These are phyloP conservation scores for Trichoderma koningii DNA, from an alignment of 2,329 filamentous ascomycete genomes.

Conservation along the genomic window DNA sequence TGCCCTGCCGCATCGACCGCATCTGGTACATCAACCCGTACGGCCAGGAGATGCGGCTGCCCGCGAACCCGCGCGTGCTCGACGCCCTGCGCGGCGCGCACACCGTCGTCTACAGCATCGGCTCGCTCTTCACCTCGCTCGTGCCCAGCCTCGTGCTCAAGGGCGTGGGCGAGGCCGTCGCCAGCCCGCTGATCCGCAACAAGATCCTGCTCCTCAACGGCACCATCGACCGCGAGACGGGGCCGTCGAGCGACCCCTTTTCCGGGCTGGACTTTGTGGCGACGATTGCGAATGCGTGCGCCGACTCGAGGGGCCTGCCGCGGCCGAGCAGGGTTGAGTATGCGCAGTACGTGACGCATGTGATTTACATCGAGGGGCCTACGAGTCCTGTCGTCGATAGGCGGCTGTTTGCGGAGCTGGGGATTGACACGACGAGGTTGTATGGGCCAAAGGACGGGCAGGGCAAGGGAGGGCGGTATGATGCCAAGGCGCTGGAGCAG, in stretches of 20 bases:
- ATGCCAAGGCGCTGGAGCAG: conserved; percentile 71
- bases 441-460: conserved; percentile 64
- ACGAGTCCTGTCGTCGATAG: conserved; percentile 71
- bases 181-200: conserved; percentile 51
- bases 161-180: conserved; percentile 67
- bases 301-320: conserved; percentile 61
- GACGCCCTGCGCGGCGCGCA: conserved; percentile 65
- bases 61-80: conserved; percentile 78
- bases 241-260: conserved; percentile 65
- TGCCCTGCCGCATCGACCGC: conserved; percentile 74
- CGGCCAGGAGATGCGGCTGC: conserved; percentile 88
- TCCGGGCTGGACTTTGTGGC: conserved; percentile 78
- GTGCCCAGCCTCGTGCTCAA: conserved; percentile 77
- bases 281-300: conserved; percentile 74
- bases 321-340: conserved; percentile 51
- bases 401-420: conserved; percentile 61
- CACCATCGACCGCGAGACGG: conserved; percentile 82
- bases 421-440: conserved; percentile 75
- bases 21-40: conserved; percentile 99
- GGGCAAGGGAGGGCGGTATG: conserved; percentile 63
- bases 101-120: conserved; percentile 85
- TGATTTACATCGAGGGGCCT: conserved; percentile 75
- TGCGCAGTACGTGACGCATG: conserved; percentile 74
- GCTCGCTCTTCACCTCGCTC: conserved; percentile 88
- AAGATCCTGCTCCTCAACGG: conserved; percentile 88